Percentiles rank a stretch among this genome's conserved stretches.
phyloP scores from a whole-genome alignment of 352 stramenopile species.

The Pythium rhizo-oryzae region DNA sequence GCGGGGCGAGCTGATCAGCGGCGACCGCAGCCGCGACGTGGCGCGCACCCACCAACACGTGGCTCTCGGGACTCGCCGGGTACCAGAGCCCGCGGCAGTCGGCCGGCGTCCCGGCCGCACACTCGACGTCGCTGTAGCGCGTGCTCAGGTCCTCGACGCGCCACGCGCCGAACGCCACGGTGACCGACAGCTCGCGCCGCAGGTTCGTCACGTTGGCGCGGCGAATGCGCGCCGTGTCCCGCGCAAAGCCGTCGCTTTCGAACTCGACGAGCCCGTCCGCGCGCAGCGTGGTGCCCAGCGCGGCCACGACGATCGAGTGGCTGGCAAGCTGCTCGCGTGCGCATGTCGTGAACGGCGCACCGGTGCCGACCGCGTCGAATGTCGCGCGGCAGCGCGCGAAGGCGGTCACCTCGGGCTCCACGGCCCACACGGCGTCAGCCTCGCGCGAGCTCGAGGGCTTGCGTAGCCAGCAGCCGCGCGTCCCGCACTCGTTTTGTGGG shows the following conservation, averaged over 20 bases:
- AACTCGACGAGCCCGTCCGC: conserved; percentile 22
- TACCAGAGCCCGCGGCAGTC: conserved; percentile 14
- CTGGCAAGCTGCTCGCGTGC: conserved; percentile 6
- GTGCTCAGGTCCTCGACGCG: conserved; percentile 8
- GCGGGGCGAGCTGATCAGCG: conserved; percentile 10
- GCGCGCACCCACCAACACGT: conserved; percentile 1
- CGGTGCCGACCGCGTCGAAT: conserved; percentile 15
- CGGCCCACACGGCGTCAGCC: conserved; percentile 6
- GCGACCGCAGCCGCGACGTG: not conserved
- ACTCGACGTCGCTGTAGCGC: not conserved
- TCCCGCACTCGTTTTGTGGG: conserved; percentile 18
- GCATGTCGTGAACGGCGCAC: conserved; percentile 4
- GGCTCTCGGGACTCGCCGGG: not conserved
- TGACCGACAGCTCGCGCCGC: conserved; percentile 19
- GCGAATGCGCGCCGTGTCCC: conserved; percentile 2
- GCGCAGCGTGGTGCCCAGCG: conserved; percentile 6
- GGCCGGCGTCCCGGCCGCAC: not conserved
- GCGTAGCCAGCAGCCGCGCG: conserved; percentile 21
- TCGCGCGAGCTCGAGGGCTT: conserved; percentile 14
- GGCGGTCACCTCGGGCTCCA: conserved; percentile 19
- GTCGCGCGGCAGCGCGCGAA: conserved; percentile 16
- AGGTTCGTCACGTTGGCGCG: conserved; percentile 28
- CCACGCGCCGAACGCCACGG: conserved; percentile 20
- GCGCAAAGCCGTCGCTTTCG: not conserved
- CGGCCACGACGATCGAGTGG: conserved; percentile 22